Conservation (phyloP, 345 rosid species). For the Bruguiera parviflora region DNA sequence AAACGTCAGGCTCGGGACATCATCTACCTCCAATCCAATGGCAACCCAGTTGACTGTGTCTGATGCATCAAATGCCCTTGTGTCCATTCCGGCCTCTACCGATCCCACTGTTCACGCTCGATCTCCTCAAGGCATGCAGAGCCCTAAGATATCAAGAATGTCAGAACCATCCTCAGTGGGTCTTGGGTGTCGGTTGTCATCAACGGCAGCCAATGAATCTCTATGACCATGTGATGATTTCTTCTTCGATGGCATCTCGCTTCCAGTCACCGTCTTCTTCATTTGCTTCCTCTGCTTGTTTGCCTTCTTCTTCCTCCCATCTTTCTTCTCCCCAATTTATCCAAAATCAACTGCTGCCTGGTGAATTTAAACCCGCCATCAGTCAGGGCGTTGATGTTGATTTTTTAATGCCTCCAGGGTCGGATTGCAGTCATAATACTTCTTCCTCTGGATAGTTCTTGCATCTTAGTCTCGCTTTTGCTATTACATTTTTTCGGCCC, state of each 20-base stretch:
- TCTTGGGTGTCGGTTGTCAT: slow-evolving; percentile 19
- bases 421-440: slow-evolving; percentile 19
- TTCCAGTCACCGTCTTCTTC: slow-evolving; percentile 25
- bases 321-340: slow-evolving; percentile 16
- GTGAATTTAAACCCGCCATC: slow-evolving; percentile 8
- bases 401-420: slow-evolving; percentile 19
- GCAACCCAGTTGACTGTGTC: slow-evolving; percentile 33
- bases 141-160: slow-evolving; percentile 10
- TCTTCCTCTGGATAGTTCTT: slow-evolving; percentile 20
- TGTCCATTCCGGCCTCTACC: slow-evolving; percentile 28
- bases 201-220: slow-evolving; percentile 25
- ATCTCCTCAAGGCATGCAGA: not conserved
- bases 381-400: slow-evolving; percentile 2
- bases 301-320: slow-evolving; percentile 15
- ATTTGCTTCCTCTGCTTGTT: not conserved
- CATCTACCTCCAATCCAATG: slow-evolving; percentile 22
- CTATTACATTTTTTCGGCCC: not conserved
- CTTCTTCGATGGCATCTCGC: slow-evolving; percentile 24
- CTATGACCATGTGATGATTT: slow-evolving; percentile 41
- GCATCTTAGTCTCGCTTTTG: not conserved
- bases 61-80: slow-evolving; percentile 30
- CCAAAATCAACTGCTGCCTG: slow-evolving; percentile 12
- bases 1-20: slow-evolving; percentile 57
- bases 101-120: slow-evolving; percentile 27
- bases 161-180: slow-evolving; percentile 3